phyloP scores from a whole-genome alignment of 306 rosid species.

The Crataegus laevigata region DNA sequence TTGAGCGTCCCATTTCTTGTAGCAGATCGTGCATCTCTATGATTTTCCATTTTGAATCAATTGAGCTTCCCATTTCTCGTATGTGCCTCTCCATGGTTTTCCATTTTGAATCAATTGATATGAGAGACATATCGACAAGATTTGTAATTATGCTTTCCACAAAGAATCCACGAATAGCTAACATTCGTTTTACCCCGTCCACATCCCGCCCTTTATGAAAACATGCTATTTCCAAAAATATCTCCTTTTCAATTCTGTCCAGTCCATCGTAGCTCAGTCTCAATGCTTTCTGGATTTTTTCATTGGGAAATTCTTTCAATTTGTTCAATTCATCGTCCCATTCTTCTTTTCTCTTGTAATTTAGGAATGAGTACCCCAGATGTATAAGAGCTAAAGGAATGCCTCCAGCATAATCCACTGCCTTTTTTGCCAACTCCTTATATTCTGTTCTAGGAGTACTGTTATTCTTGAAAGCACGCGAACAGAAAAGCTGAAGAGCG shows the following conservation, averaged over 20 bases:
- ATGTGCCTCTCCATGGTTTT: background rate
- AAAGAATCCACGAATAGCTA: background rate
- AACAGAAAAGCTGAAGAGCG: no score
- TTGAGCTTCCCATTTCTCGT: no score
- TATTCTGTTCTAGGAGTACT: no score
- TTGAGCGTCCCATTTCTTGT: background rate
- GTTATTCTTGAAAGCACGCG: no score
- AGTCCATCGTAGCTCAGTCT: background rate
- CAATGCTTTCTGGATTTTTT: background rate
- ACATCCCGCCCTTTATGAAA: background rate
- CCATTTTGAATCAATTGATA: background rate
- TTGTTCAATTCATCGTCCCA: background rate
- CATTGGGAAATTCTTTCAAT: background rate
- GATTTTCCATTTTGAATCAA: no score
- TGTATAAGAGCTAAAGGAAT: background rate
- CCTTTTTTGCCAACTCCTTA: background rate
- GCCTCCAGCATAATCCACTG: background rate
- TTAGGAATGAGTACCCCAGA: background rate
- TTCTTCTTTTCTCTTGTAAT: background rate
- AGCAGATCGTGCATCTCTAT: background rate
- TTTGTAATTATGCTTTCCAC: fast-evolving
- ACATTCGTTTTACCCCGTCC: background rate
- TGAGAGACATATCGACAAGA: background rate
- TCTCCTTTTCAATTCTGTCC: background rate
- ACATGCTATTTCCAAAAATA: background rate